phyloP scores from a whole-genome alignment of 2,329 filamentous ascomycete species.

The Apiospora pterosperma region DNA sequence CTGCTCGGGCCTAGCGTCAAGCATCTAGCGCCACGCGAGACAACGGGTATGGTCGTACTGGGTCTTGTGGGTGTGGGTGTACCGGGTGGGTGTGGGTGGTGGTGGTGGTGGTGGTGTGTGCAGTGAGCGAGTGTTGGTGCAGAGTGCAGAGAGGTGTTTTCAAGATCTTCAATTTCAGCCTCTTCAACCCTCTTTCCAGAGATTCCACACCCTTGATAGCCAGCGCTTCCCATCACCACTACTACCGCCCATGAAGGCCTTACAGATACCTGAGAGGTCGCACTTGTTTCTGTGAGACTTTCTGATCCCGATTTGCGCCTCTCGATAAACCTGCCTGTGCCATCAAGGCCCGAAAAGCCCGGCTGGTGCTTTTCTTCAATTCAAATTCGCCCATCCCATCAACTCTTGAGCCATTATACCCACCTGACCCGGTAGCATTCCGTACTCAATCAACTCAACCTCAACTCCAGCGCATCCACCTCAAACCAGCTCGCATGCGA shows the following conservation, averaged over 20 bases:
- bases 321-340: neutral
- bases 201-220: conserved; percentile 6
- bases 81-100: neutral
- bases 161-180: conserved; percentile 28
- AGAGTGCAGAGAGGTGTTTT: conserved; percentile 23
- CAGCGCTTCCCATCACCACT: conserved; percentile 9
- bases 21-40: conserved; percentile 1
- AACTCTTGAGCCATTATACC: neutral
- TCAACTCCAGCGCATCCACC: neutral
- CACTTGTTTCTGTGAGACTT: neutral
- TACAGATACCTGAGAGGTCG: neutral
- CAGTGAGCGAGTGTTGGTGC: neutral
- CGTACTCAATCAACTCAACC: neutral
- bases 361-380: neutral
- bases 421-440: too few relatives aligned
- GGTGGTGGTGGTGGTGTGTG: conserved; percentile 2
- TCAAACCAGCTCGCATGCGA: conserved; percentile 5
- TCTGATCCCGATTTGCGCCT: neutral
- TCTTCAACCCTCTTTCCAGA: conserved; percentile 19
- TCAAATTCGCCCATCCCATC: neutral
- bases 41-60: conserved; percentile 2
- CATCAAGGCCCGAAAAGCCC: neutral
- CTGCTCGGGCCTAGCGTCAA: conserved; percentile 1
- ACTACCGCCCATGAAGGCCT: neutral
- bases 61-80: neutral